These are phyloP conservation scores for Backusella tuberculispora DNA, from an alignment of 192 early-diverging fungal species.

Conservation along the genomic window DNA sequence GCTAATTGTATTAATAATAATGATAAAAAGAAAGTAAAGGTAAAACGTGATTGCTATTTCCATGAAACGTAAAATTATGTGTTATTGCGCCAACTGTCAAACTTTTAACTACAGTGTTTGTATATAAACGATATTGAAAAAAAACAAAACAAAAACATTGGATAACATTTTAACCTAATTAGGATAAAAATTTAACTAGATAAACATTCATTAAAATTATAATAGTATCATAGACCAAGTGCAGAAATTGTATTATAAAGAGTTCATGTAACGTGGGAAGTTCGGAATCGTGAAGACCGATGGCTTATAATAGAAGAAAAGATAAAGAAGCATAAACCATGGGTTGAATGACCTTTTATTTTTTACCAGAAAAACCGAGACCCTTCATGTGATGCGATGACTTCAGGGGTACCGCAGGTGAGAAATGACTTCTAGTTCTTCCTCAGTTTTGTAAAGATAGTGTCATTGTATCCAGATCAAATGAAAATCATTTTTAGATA, in stretches of 20 bases:
- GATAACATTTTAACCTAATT: background rate
- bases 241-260: background rate
- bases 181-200: background rate
- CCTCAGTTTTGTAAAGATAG: background rate
- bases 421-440: background rate
- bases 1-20: background rate
- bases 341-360: slow-evolving; percentile 9
- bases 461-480: slow-evolving; percentile 7
- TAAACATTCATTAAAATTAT: background rate
- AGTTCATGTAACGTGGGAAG: background rate
- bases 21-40: background rate
- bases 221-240: background rate
- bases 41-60: background rate
- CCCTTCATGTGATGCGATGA: background rate
- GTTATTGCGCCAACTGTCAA: background rate
- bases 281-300: background rate
- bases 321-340: background rate
- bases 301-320: background rate
- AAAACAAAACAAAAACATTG: background rate
- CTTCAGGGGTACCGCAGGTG: background rate
- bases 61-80: background rate
- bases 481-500: background rate
- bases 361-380: background rate
- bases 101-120: background rate
- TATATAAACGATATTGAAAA: background rate